A percentile compares a stretch with the other conserved stretches of the same genome.
phyloP scores from a whole-genome alignment of 495 filamentous ascomycete species.

The Tuber brumale region DNA sequence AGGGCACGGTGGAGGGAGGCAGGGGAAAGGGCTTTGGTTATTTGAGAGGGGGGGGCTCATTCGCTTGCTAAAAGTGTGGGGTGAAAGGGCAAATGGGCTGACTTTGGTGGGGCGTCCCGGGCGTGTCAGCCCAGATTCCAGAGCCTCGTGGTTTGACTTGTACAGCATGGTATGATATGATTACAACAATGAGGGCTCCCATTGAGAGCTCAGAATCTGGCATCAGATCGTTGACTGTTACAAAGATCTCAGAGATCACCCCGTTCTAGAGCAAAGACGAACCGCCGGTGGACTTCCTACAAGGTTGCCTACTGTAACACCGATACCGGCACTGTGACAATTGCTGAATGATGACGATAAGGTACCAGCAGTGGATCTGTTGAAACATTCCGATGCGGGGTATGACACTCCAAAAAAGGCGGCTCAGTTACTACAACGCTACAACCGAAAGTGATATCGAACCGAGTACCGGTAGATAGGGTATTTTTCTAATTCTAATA shows the following conservation, averaged over 20 bases:
- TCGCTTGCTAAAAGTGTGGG: constrained; percentile 2
- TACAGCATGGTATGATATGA: constrained; percentile 12
- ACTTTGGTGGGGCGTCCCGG: constrained; percentile 15
- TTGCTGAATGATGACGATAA: background rate
- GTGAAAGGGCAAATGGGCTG: constrained; percentile 15
- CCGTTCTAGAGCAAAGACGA: background rate
- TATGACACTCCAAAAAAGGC: background rate
- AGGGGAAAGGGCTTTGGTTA: constrained; percentile 4
- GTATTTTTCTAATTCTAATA: background rate
- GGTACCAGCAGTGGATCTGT: background rate
- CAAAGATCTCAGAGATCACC: background rate
- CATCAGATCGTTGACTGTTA: background rate
- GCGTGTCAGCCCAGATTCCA: constrained; percentile 4
- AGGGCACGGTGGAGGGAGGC: constrained; percentile 4
- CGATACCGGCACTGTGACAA: background rate
- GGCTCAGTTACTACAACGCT: background rate
- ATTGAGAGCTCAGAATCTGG: background rate
- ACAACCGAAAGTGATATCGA: background rate
- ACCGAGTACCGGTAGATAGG: background rate
- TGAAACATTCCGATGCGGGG: background rate
- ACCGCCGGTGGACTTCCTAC: background rate
- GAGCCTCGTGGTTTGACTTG: constrained; percentile 15
- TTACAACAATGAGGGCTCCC: too few species aligned
- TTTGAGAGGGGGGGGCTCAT: constrained; percentile 9
- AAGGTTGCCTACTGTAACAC: background rate